Percentiles rank a stretch among this genome's conserved stretches.
Evolutionary conservation across 768 basidiomycete genomes (phyloP).

Genomic region (Leccinellum luteum): DNA sequence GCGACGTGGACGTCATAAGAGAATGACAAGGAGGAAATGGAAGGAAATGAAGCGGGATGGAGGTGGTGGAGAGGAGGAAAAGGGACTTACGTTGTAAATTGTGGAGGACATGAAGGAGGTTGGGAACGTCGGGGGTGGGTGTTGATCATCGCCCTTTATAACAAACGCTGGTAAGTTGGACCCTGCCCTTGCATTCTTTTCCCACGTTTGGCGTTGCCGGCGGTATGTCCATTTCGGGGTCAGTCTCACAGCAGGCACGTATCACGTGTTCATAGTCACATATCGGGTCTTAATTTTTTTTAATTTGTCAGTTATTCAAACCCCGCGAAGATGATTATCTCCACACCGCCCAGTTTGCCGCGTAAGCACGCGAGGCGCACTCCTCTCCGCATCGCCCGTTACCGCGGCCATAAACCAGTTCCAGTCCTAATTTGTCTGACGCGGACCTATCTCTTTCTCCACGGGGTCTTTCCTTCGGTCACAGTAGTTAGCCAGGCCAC

Average conservation of each 20-base stretch:
- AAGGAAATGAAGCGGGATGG: background rate
- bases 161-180: constrained; percentile 33
- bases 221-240: constrained; percentile 30
- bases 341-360: background rate
- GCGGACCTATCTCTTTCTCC: background rate
- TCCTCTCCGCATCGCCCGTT: constrained; percentile 1
- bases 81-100: constrained; percentile 36
- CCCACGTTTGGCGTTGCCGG: constrained; percentile 36
- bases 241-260: constrained; percentile 25
- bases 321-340: constrained; percentile 26
- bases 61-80: background rate
- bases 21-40: background rate
- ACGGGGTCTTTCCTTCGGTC: constrained; percentile 4
- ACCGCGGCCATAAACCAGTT: background rate
- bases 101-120: constrained; percentile 37
- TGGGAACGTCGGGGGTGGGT: constrained; percentile 37
- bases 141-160: constrained; percentile 42
- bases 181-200: constrained; percentile 34
- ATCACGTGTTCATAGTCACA: constrained; percentile 25
- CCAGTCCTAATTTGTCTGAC: background rate
- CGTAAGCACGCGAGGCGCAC: constrained; percentile 1
- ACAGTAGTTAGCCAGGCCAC: background rate
- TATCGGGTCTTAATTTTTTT: constrained; percentile 18
- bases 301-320: constrained; percentile 12
- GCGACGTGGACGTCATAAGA: background rate